Conservation (phyloP, 225 moss, liverwort and hornwort genomes). For the Neckera pumila region DNA sequence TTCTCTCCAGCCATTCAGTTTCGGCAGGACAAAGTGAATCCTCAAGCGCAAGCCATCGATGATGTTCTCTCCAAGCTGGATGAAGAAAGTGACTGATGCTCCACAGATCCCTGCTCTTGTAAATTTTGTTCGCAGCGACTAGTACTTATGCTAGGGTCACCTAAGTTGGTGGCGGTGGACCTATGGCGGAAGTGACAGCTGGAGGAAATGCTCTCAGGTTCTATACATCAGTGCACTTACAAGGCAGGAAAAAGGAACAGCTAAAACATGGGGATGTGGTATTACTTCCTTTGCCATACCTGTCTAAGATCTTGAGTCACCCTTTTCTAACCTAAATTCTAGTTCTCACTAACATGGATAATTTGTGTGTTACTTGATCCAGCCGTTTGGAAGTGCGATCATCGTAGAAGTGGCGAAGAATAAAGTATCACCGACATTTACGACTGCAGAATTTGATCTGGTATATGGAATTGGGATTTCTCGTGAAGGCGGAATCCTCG, state of each 20-base stretch:
- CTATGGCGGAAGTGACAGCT: conserved; percentile 40
- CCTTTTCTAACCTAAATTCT: neutral
- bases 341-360: neutral
- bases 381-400: conserved; percentile 35
- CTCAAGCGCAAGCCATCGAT: conserved; percentile 52
- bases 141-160: neutral
- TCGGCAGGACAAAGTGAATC: conserved; percentile 46
- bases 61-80: conserved; percentile 52
- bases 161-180: conserved; percentile 20
- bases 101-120: neutral
- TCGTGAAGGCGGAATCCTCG: conserved; percentile 52
- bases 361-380: neutral
- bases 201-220: conserved; percentile 69
- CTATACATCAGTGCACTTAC: conserved; percentile 55
- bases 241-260: conserved; percentile 40
- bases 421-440: conserved; percentile 54
- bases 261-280: conserved; percentile 56
- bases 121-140: neutral
- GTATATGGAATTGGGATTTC: conserved; percentile 53
- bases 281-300: neutral
- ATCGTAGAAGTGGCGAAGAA: conserved; percentile 54
- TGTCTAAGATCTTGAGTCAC: neutral
- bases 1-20: conserved; percentile 79
- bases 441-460: conserved; percentile 57
- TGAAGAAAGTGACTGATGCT: conserved; percentile 42